A percentile compares a stretch with the other conserved stretches of the same genome.
phyloP scores from a whole-genome alignment of 192 early-diverging fungal species.

The Coemansia sp. region DNA sequence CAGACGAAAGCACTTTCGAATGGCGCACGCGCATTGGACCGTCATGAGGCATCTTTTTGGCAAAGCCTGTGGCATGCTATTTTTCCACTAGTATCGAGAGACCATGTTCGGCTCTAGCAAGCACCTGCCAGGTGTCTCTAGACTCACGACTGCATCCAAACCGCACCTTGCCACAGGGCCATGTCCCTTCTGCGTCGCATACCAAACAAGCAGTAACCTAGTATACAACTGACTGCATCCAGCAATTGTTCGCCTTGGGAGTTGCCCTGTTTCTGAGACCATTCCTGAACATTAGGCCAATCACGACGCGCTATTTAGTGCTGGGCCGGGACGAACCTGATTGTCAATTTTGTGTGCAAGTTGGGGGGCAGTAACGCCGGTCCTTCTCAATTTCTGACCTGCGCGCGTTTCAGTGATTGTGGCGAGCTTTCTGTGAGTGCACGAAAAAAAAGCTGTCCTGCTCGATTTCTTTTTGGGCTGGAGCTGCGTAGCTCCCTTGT shows the following conservation, averaged over 20 bases:
- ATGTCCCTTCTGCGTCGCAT: not conserved
- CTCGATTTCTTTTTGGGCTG: conserved; percentile 20
- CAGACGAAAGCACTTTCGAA: too few species aligned
- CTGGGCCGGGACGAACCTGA: not conserved
- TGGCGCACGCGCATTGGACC: not conserved
- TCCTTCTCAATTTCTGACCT: not conserved
- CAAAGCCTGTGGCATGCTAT: not conserved
- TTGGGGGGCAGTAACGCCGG: conserved; percentile 1
- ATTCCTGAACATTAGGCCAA: not conserved
- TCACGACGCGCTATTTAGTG: conserved; percentile 4
- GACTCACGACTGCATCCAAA: not conserved
- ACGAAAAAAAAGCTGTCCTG: conserved; percentile 14
- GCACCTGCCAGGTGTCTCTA: not conserved
- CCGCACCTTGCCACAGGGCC: not conserved
- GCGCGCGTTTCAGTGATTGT: not conserved
- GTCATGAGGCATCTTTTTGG: not conserved
- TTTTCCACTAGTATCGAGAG: not conserved
- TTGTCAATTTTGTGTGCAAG: not conserved
- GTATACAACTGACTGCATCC: not conserved
- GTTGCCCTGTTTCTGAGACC: not conserved
- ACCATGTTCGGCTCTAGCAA: not conserved
- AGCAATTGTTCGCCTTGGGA: not conserved
- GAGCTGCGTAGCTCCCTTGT: not conserved
- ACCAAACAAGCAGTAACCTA: not conserved
- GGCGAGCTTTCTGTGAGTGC: not conserved